Evolutionary conservation across 306 rosid genomes (phyloP), one percentile per base, ranked within the genome.

Genomic region (Vigna nakashimae): DNA sequence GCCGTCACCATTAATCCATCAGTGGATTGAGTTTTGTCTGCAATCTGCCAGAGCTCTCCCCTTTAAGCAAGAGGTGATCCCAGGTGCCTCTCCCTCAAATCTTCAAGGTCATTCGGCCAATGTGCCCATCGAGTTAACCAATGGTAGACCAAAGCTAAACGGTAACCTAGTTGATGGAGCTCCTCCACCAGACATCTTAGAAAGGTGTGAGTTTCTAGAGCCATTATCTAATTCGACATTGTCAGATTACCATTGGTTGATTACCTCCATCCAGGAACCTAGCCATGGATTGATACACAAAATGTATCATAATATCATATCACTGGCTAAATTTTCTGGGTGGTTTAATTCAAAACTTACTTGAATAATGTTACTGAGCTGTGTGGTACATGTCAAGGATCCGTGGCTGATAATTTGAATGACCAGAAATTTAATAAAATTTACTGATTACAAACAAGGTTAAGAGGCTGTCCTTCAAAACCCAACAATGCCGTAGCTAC

Each of bases 11-110:
- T 78, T 92, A 74, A 75, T 90, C 50, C 91, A 89, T 86, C 97
- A 94, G 70, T 94, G 98, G 98, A 83, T 89, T 62, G 98, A 94
- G 77, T 94, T 94, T 82, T 94, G 98, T 87, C 87, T 94, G 87
- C 98, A 92, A 86, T 73, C 90, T 52, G 89, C 97, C 46, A 82
- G 98, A 75, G 88, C 97, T 32, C 75, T 90, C 20, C 97, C 98
- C 28, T 94, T 94, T 73, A 87, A 82, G 87, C 97, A 92, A 82
- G 98, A 94, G 78, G 95, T 91, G 65, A 83, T 94, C 71, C 97
- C 98, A 1, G 98, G 97, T 63, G 85, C 97, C 32, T 88, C 93
- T 58, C 98, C 97, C 5, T 75, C 85, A 5, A 82, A 71, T 73
- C 84, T 94, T 43, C 93, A 83, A 67, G 82, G 80, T 82, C 64